Conservation (phyloP, 805 yeast genomes). For the Sporopachydermia quercuum region DNA sequence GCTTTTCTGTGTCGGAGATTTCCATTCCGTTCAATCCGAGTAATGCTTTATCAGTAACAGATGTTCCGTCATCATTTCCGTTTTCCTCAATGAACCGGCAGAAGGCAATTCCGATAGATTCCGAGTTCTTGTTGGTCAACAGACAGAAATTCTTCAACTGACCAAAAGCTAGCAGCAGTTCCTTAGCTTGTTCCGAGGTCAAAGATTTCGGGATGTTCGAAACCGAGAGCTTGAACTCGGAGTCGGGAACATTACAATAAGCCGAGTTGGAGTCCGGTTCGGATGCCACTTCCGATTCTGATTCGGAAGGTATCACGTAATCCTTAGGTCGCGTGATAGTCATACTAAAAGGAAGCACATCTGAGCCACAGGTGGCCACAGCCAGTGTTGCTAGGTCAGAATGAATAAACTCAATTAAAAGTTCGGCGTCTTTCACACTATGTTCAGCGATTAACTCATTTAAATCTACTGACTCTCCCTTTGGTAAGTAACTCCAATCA, state of each 20-base stretch:
- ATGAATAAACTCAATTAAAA: conserved; percentile 37
- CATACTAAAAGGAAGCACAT: conserved; percentile 19
- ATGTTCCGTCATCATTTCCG: conserved; percentile 12
- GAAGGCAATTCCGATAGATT: conserved; percentile 45
- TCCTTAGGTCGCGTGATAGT: conserved; percentile 29
- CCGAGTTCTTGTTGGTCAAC: conserved; percentile 28
- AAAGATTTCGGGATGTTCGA: conserved; percentile 28
- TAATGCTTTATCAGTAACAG: conserved; percentile 15
- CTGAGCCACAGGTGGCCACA: conserved; percentile 25
- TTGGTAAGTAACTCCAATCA: conserved; percentile 11
- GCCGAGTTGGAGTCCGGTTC: conserved; percentile 13
- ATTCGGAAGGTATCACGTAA: conserved; percentile 24
- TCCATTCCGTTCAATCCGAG: conserved; percentile 21
- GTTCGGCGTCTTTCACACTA: conserved; percentile 19
- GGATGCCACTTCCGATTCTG: conserved; percentile 5
- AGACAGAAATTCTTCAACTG: conserved; percentile 25
- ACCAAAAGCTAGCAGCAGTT: conserved; percentile 27
- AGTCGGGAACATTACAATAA: conserved; percentile 25
- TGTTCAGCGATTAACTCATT: conserved; percentile 28
- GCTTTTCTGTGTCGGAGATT: conserved; percentile 19
- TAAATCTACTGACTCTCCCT: conserved; percentile 29
- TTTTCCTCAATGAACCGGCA: too few species aligned
- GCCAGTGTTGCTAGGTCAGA: conserved; percentile 41
- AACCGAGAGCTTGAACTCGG: conserved; percentile 31
- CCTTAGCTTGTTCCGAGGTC: conserved; percentile 28